Evolutionary conservation across 2,329 filamentous ascomycete genomes (phyloP), one percentile per base, ranked within the genome.

Genomic region (Ophiocordyceps australis): DNA sequence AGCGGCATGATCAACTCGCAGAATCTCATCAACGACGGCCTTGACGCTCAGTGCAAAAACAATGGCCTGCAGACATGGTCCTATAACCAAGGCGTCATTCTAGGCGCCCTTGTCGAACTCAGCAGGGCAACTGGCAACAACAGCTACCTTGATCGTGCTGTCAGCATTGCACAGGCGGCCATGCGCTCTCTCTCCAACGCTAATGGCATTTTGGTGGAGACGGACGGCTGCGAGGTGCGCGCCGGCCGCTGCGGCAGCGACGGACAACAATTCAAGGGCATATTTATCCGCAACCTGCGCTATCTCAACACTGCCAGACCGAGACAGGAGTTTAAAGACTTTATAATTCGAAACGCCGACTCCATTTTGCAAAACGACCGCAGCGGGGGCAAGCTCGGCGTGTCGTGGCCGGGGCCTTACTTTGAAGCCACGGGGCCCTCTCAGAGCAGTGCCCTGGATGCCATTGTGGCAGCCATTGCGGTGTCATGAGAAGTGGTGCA

Each of bases 201-300:
- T 0, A 44, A 57, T 27, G 55, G 58, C 9, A 51, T 72, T 15
- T 46, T 74, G 5, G 33, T 41, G 10, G 50, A 54, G 37, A 37
- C 39, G 7, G 47, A 46, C 32, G 35, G 42, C 19, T 54, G 50
- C 29, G 49, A 53, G 31, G 38, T 42, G 12, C 30, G 35, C 10
- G 26, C 34, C 7, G 43, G 43, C 21, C 35, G 51, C 34, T 65
- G 57, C 28, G 54, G 51, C 9, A 43, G 39, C 12, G 62, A 72
- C 31, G 62, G 56, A 2, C 57, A 65, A 18, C 69, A 77, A 38
- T 82, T 81, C 59, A 81, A 82, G 46, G 76, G 76, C 4, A 55
- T 80, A 19, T 78, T 80, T 34, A 57, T 66, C 11, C 60, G 73
- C 13, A 77, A 77, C 39, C 49, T 82, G 13, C 55, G 59, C 18